These are phyloP conservation scores for Diaporthe sp. DNA, from an alignment of 2,329 filamentous ascomycete species.

Conservation along the genomic window DNA sequence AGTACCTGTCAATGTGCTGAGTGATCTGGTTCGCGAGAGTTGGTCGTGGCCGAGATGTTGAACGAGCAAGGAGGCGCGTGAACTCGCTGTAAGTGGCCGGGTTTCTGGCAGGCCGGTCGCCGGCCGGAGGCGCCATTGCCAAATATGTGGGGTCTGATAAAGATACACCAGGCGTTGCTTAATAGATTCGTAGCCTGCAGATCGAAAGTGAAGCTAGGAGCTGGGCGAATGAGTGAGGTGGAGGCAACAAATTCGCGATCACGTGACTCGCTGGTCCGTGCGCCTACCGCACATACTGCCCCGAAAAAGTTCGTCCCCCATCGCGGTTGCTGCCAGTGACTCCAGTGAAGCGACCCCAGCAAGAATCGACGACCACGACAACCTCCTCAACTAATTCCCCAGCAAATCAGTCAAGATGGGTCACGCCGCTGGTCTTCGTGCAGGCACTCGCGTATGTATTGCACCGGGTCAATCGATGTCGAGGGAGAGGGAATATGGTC, in stretches of 20 bases:
- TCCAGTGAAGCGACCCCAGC: constrained; percentile 35
- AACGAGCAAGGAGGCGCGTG: background rate
- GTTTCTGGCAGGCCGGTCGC: background rate
- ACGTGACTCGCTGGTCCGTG: too few species aligned
- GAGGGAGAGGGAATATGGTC: background rate
- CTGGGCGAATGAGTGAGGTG: too few species aligned
- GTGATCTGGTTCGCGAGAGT: background rate
- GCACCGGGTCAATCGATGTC: constrained; percentile 36
- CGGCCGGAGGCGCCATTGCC: constrained; percentile 10
- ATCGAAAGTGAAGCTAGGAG: too few species aligned
- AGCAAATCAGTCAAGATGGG: constrained; percentile 74
- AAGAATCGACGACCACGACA: constrained; percentile 59
- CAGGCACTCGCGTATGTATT: constrained; percentile 82
- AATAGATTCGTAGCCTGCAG: too few species aligned
- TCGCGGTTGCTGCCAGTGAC: too few species aligned
- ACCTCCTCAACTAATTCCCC: constrained; percentile 60
- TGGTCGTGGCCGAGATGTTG: too few species aligned
- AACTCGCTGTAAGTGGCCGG: background rate
- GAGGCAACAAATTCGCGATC: too few species aligned
- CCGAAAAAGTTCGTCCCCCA: too few species aligned
- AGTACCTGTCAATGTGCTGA: background rate
- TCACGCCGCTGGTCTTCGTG: constrained; percentile 89
- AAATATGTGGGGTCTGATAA: too few species aligned
- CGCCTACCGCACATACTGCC: too few species aligned
- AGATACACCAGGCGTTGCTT: too few species aligned